Percentiles rank a stretch among this genome's conserved stretches.
phyloP scores from a whole-genome alignment of 2,329 filamentous ascomycete genomes.

The Epichloe aotearoae region DNA sequence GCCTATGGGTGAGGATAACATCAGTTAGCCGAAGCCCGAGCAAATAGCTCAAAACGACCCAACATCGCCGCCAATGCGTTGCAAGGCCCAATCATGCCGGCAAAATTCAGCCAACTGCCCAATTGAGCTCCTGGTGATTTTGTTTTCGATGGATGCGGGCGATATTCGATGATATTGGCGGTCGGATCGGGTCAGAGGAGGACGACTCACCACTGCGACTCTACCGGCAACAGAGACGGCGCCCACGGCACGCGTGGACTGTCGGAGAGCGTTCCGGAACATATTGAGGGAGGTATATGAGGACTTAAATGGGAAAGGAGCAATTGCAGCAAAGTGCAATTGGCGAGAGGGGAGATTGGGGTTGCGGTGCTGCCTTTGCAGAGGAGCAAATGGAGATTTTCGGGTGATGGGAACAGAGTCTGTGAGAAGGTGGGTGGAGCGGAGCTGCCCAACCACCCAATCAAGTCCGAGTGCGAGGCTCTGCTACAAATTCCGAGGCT shows the following conservation, averaged over 20 bases:
- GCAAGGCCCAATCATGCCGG: background rate
- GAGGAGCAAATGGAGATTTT: constrained; percentile 33
- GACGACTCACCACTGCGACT: constrained; percentile 81
- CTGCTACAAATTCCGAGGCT: constrained; percentile 27
- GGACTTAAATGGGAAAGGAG: constrained; percentile 38
- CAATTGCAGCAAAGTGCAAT: constrained; percentile 53
- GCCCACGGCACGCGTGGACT: constrained; percentile 89
- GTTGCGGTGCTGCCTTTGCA: constrained; percentile 34
- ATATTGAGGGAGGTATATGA: constrained; percentile 49
- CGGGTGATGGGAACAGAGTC: constrained; percentile 27
- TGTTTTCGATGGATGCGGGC: constrained; percentile 19
- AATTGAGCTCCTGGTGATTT: constrained; percentile 22
- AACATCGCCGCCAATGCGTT: constrained; percentile 6
- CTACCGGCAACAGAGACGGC: constrained; percentile 85
- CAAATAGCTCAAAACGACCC: constrained; percentile 24
- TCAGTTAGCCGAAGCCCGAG: constrained; percentile 38
- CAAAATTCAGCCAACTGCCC: constrained; percentile 10
- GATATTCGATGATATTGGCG: constrained; percentile 32
- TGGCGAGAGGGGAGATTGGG: constrained; percentile 48
- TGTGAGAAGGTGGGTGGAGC: constrained; percentile 29
- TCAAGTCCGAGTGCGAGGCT: constrained; percentile 21
- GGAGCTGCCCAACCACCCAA: constrained; percentile 21
- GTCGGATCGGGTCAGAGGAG: constrained; percentile 25
- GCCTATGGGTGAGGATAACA: constrained; percentile 46
- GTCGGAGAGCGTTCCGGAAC: constrained; percentile 97